Evolutionary conservation across 2,329 filamentous ascomycete genomes (phyloP).

Genomic region (Leptographium wingfieldii): DNA sequence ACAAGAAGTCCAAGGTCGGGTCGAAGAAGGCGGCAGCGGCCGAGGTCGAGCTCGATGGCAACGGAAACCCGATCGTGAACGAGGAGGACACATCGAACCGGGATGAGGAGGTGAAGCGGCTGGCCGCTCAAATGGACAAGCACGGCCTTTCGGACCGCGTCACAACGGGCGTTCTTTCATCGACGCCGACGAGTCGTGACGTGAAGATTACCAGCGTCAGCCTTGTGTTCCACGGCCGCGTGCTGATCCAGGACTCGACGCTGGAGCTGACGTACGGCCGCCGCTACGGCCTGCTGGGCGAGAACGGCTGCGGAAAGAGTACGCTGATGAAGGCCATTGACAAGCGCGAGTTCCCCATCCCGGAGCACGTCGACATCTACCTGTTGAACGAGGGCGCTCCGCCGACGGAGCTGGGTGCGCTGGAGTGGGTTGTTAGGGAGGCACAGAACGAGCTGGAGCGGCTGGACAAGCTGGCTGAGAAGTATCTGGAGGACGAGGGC

Average conservation of each 20-base stretch:
- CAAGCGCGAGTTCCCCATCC: slow-evolving; percentile 87
- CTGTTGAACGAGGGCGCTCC: slow-evolving; percentile 94
- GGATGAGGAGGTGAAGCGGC: slow-evolving; percentile 69
- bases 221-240: slow-evolving; percentile 94
- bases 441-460: slow-evolving; percentile 86
- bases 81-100: slow-evolving; percentile 53
- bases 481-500: slow-evolving; percentile 80
- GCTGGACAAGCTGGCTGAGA: slow-evolving; percentile 79
- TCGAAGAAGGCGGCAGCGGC: slow-evolving; percentile 46
- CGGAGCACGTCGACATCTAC: slow-evolving; percentile 95
- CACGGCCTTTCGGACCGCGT: slow-evolving; percentile 94
- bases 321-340: slow-evolving; percentile 94
- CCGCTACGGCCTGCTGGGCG: slow-evolving; percentile 87
- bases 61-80: slow-evolving; percentile 39
- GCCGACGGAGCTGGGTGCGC: slow-evolving; percentile 72
- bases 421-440: slow-evolving; percentile 95
- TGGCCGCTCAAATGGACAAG: slow-evolving; percentile 89
- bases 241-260: slow-evolving; percentile 86
- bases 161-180: slow-evolving; percentile 91
- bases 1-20: slow-evolving; percentile 44
- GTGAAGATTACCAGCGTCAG: slow-evolving; percentile 93
- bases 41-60: slow-evolving; percentile 49
- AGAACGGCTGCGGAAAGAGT: slow-evolving; percentile 99
- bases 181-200: slow-evolving; percentile 73
- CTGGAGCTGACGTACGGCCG: slow-evolving; percentile 88